phyloP scores from a whole-genome alignment of 1,139 yeast species.

The Oligophagozyma castellii region DNA sequence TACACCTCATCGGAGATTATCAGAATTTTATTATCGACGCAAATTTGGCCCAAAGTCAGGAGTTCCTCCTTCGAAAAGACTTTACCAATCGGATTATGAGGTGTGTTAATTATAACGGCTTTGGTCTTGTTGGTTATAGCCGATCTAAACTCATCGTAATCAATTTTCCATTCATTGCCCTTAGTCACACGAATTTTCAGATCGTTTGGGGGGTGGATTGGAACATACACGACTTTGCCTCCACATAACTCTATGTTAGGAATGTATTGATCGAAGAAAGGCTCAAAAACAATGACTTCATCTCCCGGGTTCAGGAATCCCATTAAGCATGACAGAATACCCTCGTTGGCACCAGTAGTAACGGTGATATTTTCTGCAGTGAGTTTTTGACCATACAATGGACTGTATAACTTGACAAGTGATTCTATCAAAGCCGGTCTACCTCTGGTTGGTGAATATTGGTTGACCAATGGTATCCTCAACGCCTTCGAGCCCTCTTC shows the following conservation, averaged over 20 bases:
- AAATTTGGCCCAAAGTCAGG: constrained; percentile 58
- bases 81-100: constrained; percentile 94
- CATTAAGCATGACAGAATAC: constrained; percentile 71
- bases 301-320: constrained; percentile 82
- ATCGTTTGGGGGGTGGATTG: constrained; percentile 71
- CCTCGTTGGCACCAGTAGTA: constrained; percentile 96
- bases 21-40: constrained; percentile 69
- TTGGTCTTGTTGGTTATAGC: constrained; percentile 68
- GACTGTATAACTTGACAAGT: constrained; percentile 56
- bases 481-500: constrained; percentile 72
- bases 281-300: constrained; percentile 95
- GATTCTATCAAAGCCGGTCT: constrained; percentile 62
- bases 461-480: constrained; percentile 61
- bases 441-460: constrained; percentile 86
- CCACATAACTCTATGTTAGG: constrained; percentile 90
- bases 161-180: constrained; percentile 80
- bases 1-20: constrained; percentile 89
- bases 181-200: constrained; percentile 48
- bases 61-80: constrained; percentile 68
- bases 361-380: constrained; percentile 37
- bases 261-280: constrained; percentile 92
- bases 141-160: constrained; percentile 58
- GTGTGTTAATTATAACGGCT: constrained; percentile 77
- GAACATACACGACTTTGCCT: constrained; percentile 77
- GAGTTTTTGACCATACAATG: constrained; percentile 45